These are phyloP conservation scores for Straminergon stramineum DNA, from an alignment of 225 moss, liverwort and hornwort genomes.

Conservation along the genomic window DNA sequence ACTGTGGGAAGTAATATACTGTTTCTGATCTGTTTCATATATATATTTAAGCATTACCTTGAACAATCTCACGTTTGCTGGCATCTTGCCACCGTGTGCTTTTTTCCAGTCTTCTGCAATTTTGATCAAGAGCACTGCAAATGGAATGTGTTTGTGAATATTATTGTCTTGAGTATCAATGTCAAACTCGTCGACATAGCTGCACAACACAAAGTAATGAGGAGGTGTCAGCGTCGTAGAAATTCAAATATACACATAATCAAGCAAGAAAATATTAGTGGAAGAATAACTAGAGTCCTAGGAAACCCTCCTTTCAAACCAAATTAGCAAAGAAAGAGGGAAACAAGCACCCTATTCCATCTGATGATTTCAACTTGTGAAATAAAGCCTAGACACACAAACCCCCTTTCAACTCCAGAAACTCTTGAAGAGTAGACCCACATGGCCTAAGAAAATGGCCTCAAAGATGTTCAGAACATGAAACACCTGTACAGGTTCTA, in stretches of 20 bases:
- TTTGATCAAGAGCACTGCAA: conserved; percentile 89
- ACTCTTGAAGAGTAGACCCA: background rate
- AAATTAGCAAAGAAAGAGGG: background rate
- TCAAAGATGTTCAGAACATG: background rate
- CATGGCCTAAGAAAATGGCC: background rate
- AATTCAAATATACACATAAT: background rate
- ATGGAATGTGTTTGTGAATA: conserved; percentile 90
- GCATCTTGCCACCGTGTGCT: conserved; percentile 68
- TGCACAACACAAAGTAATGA: conserved; percentile 16
- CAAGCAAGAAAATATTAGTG: background rate
- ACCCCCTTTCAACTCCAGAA: background rate
- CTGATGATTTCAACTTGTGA: background rate
- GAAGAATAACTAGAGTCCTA: background rate
- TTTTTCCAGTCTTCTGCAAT: conserved; percentile 80
- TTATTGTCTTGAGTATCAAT: conserved; percentile 70
- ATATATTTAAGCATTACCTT: conserved; percentile 39
- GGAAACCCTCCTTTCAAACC: background rate
- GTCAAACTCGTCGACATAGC: conserved; percentile 86
- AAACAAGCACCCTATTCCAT: background rate
- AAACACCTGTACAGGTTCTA: background rate
- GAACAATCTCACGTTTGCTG: conserved; percentile 62
- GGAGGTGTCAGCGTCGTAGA: background rate
- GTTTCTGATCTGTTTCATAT: background rate
- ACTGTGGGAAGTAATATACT: background rate
- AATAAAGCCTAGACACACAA: background rate